These are phyloP conservation scores for Ophiognomonia clavigignenti-juglandacearum DNA, from an alignment of 2,329 filamentous ascomycete genomes.

Conservation along the genomic window DNA sequence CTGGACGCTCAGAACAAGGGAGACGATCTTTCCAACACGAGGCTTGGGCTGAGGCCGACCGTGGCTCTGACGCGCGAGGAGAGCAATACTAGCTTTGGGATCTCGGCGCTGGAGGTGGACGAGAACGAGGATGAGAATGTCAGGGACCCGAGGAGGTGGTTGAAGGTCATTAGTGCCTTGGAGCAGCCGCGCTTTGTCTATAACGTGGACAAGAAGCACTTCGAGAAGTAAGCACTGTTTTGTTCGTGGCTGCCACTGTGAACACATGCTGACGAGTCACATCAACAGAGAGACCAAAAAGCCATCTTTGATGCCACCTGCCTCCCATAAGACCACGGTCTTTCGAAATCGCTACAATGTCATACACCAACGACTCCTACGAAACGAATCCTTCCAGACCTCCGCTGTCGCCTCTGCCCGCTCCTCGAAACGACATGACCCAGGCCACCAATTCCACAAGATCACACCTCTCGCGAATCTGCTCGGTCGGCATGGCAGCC, in stretches of 20 bases:
- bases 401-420: slow-evolving; percentile 65
- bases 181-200: slow-evolving; percentile 78
- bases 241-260: not conserved
- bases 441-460: slow-evolving; percentile 69
- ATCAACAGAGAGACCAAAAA: slow-evolving; percentile 51
- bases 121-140: slow-evolving; percentile 50
- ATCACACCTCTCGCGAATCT: slow-evolving; percentile 79
- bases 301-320: slow-evolving; percentile 68
- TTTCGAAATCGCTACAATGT: slow-evolving; percentile 91
- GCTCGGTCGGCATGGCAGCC: slow-evolving; percentile 73
- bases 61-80: slow-evolving; percentile 49
- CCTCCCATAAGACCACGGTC: slow-evolving; percentile 75
- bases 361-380: slow-evolving; percentile 83
- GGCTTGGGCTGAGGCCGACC: slow-evolving; percentile 48
- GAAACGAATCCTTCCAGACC: slow-evolving; percentile 89
- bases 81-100: slow-evolving; percentile 61
- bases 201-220: slow-evolving; percentile 80
- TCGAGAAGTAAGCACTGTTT: slow-evolving; percentile 67
- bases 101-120: slow-evolving; percentile 49
- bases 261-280: slow-evolving; percentile 2
- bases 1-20: slow-evolving; percentile 53
- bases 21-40: slow-evolving; percentile 47
- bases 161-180: slow-evolving; percentile 79
- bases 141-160: slow-evolving; percentile 72
- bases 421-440: slow-evolving; percentile 52